Conservation (phyloP, 345 rosid species). For the Linum tenue region DNA sequence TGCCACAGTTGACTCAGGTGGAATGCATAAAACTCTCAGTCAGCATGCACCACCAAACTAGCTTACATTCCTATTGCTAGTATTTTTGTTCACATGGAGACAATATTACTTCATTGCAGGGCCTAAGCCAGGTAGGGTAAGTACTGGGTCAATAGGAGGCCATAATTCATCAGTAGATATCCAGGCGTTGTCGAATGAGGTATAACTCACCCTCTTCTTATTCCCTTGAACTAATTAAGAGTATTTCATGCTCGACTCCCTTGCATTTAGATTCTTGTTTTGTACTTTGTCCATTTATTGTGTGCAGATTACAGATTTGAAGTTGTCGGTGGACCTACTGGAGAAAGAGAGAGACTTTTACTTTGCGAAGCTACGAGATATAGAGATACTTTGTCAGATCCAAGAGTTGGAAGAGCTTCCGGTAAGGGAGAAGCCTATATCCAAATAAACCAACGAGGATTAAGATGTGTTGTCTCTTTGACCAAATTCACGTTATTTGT, state of each 20-base stretch:
- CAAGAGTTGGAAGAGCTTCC: constrained; percentile 58
- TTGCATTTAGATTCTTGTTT: background rate
- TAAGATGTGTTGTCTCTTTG: background rate
- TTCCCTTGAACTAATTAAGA: background rate
- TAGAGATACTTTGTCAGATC: constrained; percentile 76
- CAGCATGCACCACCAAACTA: constrained; percentile 9
- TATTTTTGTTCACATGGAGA: background rate
- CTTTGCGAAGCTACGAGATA: constrained; percentile 74
- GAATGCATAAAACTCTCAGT: constrained; percentile 31
- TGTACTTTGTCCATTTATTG: background rate
- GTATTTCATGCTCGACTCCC: background rate
- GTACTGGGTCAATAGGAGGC: constrained; percentile 27
- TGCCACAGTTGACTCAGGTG: constrained; percentile 25
- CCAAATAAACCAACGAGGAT: no score
- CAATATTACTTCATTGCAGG: constrained; percentile 27
- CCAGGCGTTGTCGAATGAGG: constrained; percentile 76
- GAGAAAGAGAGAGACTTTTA: constrained; percentile 94
- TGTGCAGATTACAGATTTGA: constrained; percentile 55
- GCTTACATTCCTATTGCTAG: background rate
- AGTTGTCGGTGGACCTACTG: constrained; percentile 62
- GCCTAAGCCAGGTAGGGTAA: constrained; percentile 44
- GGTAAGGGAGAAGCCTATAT: constrained; percentile 30
- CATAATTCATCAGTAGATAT: constrained; percentile 41
- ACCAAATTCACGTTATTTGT: no score
- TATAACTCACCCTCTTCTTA: constrained; percentile 13